Evolutionary conservation across 2,329 filamentous ascomycete species (phyloP).

Genomic region (Didymellaceae sp.): DNA sequence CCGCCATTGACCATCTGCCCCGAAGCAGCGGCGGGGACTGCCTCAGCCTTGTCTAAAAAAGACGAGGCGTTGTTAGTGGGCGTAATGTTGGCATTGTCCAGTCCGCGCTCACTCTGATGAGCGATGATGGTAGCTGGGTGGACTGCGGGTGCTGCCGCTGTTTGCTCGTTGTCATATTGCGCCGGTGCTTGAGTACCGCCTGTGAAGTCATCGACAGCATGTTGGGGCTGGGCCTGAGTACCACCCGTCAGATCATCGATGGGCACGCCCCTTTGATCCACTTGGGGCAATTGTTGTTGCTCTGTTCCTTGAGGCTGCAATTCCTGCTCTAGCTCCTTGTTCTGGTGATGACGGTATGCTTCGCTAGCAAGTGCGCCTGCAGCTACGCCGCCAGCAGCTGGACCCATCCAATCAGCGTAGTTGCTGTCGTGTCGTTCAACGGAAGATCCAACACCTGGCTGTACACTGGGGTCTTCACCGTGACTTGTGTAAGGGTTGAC

Average conservation of each 20-base stretch:
- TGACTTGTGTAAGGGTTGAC: slow-evolving; percentile 18
- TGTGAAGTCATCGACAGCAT: not conserved
- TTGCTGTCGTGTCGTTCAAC: slow-evolving; percentile 49
- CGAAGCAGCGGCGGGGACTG: slow-evolving; percentile 32
- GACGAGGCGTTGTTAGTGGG: slow-evolving; percentile 24
- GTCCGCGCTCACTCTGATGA: slow-evolving; percentile 16
- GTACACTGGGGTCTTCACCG: slow-evolving; percentile 12
- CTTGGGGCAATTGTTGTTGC: slow-evolving; percentile 16
- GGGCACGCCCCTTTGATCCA: slow-evolving; percentile 12
- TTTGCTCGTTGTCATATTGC: not conserved
- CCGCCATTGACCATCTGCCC: slow-evolving; percentile 40
- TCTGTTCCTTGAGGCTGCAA: slow-evolving; percentile 22
- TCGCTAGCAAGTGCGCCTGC: slow-evolving; percentile 51
- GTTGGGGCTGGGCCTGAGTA: slow-evolving; percentile 9
- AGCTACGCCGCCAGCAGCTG: slow-evolving; percentile 53
- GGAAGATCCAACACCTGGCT: slow-evolving; percentile 10
- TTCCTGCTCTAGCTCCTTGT: slow-evolving; percentile 34
- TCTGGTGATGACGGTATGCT: slow-evolving; percentile 41
- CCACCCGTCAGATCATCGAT: slow-evolving; percentile 16
- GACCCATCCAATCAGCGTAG: slow-evolving; percentile 63
- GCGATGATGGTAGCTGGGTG: slow-evolving; percentile 23
- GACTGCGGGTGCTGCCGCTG: not conserved
- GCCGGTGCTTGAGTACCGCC: not conserved
- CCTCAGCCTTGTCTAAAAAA: slow-evolving; percentile 45
- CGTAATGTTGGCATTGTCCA: slow-evolving; percentile 22